These are phyloP conservation scores for Eucommia ulmoides DNA, from an alignment of 257 asterid genomes.

Conservation along the genomic window DNA sequence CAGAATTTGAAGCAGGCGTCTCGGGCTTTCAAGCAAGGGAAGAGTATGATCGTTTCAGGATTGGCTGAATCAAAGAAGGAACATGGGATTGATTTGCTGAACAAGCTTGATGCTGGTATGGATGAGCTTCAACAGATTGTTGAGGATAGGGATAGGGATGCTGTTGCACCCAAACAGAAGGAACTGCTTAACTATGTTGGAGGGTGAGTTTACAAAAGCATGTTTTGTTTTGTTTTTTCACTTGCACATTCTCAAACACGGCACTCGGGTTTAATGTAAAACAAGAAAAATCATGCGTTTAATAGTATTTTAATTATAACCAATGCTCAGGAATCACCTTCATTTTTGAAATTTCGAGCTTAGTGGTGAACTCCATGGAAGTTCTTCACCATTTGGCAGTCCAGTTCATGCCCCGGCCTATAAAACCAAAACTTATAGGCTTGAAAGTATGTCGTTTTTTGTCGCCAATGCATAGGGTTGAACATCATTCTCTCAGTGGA, in stretches of 20 bases:
- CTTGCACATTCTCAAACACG: background rate
- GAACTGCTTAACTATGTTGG: conserved; percentile 93
- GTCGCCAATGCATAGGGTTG: no score
- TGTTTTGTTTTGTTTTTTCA: background rate
- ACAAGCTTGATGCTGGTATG: conserved; percentile 77
- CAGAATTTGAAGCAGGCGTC: conserved; percentile 88
- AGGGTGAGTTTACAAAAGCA: conserved; percentile 49
- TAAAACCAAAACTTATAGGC: no score
- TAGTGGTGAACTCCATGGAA: no score
- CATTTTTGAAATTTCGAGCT: no score
- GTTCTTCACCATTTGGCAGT: no score
- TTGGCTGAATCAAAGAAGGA: conserved; percentile 76
- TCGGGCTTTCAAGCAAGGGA: conserved; percentile 68
- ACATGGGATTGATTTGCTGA: conserved; percentile 63
- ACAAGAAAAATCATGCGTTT: no score
- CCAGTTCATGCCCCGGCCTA: no score
- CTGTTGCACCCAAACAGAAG: conserved; percentile 81
- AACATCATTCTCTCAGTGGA: no score
- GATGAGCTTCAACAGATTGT: conserved; percentile 63
- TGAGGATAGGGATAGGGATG: conserved; percentile 72
- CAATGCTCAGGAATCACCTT: no score
- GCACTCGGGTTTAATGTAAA: no score
- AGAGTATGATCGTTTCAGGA: conserved; percentile 63
- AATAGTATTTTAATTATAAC: no score
- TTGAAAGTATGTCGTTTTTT: no score